Evolutionary conservation across 169 alveolate species (phyloP).

Genomic region (Plasmodium gonderi): DNA sequence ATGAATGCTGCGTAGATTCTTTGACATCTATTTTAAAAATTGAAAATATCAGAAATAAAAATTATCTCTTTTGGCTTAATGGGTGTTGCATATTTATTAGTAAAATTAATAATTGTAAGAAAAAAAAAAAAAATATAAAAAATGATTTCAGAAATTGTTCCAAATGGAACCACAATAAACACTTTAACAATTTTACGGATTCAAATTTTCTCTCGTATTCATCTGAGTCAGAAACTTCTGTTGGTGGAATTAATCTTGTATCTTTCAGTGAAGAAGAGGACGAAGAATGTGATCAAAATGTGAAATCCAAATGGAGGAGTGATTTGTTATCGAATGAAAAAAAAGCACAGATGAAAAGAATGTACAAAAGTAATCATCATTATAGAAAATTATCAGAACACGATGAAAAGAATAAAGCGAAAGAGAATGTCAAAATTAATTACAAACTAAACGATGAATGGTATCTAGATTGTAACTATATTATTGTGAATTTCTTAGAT

Average conservation of each 20-base stretch:
- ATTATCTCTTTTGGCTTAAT: conserved; percentile 71
- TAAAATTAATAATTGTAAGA: conserved; percentile 54
- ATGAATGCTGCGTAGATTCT: conserved; percentile 62
- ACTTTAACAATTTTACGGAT: neutral
- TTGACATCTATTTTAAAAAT: conserved; percentile 54
- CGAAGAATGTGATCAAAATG: neutral
- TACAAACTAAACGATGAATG: neutral
- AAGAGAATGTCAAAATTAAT: neutral
- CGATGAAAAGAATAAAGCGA: neutral
- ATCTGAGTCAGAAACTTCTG: conserved; percentile 5
- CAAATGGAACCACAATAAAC: neutral
- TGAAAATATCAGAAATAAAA: conserved; percentile 60
- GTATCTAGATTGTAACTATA: conserved; percentile 54
- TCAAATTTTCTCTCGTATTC: conserved; percentile 3
- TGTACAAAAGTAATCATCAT: conserved; percentile 16
- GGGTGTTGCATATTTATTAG: conserved; percentile 66
- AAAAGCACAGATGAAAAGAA: conserved; percentile 6
- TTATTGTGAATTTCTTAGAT: conserved; percentile 70
- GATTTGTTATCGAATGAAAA: neutral
- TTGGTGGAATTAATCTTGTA: conserved; percentile 7
- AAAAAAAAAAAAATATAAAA: neutral
- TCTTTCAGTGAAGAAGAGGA: neutral
- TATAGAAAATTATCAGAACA: neutral
- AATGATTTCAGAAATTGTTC: neutral
- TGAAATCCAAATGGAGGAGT: neutral